phyloP scores from a whole-genome alignment of 768 basidiomycete species.

The Lactarius quietus region DNA sequence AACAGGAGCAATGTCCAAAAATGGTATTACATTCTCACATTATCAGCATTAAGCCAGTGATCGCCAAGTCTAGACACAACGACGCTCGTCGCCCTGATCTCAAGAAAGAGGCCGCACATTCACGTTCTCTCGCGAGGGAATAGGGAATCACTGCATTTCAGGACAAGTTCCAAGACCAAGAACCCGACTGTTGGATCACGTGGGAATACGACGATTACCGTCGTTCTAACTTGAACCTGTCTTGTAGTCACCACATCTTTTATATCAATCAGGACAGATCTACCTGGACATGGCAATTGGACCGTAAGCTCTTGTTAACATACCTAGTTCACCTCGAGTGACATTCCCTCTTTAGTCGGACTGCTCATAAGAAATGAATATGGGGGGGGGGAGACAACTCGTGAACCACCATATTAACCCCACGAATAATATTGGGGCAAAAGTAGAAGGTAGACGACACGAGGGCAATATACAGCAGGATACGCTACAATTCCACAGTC shows the following conservation, averaged over 20 bases:
- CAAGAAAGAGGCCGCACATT: too few relatives aligned
- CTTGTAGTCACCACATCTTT: slow-evolving; percentile 58
- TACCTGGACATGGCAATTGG: slow-evolving; percentile 77
- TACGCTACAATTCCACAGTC: not conserved
- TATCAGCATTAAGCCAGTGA: too few relatives aligned
- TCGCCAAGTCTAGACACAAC: too few relatives aligned
- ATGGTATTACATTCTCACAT: slow-evolving; percentile 9
- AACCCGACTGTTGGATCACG: too few relatives aligned
- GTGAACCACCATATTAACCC: not conserved
- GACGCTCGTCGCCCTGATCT: too few relatives aligned
- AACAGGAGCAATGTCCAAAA: not conserved
- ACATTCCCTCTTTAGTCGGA: slow-evolving; percentile 35
- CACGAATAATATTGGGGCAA: not conserved
- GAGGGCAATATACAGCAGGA: not conserved
- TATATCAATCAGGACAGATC: slow-evolving; percentile 66
- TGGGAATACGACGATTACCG: too few relatives aligned
- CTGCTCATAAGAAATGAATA: too few relatives aligned
- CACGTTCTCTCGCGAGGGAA: too few relatives aligned
- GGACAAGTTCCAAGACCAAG: too few relatives aligned
- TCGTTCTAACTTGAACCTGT: not conserved
- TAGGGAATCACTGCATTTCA: too few relatives aligned
- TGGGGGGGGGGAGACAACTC: not conserved
- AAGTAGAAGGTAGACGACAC: not conserved
- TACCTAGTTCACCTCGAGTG: not conserved
- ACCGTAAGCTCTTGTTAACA: slow-evolving; percentile 59